Evolutionary conservation across 148 eudicot genomes (phyloP).

Genomic region (Dianthus caryophyllus): DNA sequence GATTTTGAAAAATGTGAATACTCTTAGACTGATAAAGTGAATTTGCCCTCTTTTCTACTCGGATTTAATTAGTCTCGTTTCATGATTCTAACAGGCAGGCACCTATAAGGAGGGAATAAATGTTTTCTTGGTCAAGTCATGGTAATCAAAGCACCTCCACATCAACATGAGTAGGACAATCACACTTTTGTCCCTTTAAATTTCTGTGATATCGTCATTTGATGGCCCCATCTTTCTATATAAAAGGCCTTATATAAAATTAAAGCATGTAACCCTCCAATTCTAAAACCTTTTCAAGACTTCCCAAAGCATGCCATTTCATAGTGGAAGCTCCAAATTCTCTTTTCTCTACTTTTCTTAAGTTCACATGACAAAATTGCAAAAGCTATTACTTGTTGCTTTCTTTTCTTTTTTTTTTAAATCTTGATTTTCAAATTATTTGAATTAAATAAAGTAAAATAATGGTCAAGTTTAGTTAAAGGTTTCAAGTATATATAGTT

Average conservation of each 20-base stretch:
- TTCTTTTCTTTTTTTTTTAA: neutral
- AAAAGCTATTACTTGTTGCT: neutral
- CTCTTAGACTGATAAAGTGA: no score
- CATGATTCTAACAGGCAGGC: no score
- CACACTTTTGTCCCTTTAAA: constrained; percentile 22
- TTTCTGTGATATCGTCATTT: neutral
- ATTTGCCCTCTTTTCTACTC: no score
- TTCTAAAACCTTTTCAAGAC: neutral
- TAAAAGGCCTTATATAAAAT: neutral
- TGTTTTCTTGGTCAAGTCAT: constrained; percentile 35
- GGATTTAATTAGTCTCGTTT: no score
- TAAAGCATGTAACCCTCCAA: neutral
- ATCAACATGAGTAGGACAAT: constrained; percentile 56
- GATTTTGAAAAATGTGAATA: no score
- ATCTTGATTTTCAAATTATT: no score
- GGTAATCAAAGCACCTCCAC: constrained; percentile 35
- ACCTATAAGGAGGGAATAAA: constrained; percentile 25
- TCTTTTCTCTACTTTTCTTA: neutral
- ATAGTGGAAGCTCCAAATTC: neutral
- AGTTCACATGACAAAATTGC: constrained; percentile 3
- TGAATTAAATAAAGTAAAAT: no score
- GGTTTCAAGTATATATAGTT: no score
- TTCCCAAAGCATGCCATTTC: neutral
- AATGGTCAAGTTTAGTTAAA: no score
- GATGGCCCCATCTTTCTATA: neutral